Evolutionary conservation across 2,329 filamentous ascomycete genomes (phyloP).

Genomic region (Coniochaeta ligniaria): DNA sequence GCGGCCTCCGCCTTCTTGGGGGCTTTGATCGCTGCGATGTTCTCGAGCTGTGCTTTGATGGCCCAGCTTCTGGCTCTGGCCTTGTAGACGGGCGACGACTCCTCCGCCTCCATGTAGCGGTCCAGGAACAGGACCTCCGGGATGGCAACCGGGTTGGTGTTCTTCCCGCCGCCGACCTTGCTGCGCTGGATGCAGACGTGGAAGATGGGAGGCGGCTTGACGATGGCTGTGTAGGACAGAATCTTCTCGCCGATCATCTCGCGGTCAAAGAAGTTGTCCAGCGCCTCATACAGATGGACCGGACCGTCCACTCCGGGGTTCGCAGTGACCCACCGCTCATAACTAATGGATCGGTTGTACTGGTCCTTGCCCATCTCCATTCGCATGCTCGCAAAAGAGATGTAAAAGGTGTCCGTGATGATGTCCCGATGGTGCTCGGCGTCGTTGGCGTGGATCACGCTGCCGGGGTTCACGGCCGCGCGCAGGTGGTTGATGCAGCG

Average conservation of each 20-base stretch:
- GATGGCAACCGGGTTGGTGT: conserved; percentile 70
- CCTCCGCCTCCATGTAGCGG: conserved; percentile 69
- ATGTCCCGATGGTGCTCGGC: conserved; percentile 59
- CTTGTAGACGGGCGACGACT: conserved; percentile 53
- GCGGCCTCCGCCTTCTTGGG: not conserved
- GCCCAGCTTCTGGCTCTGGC: conserved; percentile 67
- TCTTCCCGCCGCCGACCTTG: conserved; percentile 67
- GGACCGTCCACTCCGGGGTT: conserved; percentile 42
- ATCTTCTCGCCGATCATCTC: conserved; percentile 64
- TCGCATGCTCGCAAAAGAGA: conserved; percentile 53
- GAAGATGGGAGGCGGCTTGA: conserved; percentile 72
- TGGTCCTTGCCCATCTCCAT: conserved; percentile 35
- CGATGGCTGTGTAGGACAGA: conserved; percentile 63
- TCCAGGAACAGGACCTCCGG: conserved; percentile 79
- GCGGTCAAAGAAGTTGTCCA: conserved; percentile 79
- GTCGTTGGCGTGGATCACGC: conserved; percentile 45
- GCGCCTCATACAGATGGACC: conserved; percentile 71
- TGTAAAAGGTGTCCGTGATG: conserved; percentile 65
- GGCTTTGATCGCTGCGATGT: conserved; percentile 4
- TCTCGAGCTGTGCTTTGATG: conserved; percentile 49
- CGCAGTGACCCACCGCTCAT: conserved; percentile 56
- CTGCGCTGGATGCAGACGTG: conserved; percentile 86
- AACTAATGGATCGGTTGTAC: conserved; percentile 43
- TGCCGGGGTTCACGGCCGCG: conserved; percentile 72
- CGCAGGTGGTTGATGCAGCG: conserved; percentile 88